phyloP scores from a whole-genome alignment of 129 eudicot species.

The Artemisia annua region DNA sequence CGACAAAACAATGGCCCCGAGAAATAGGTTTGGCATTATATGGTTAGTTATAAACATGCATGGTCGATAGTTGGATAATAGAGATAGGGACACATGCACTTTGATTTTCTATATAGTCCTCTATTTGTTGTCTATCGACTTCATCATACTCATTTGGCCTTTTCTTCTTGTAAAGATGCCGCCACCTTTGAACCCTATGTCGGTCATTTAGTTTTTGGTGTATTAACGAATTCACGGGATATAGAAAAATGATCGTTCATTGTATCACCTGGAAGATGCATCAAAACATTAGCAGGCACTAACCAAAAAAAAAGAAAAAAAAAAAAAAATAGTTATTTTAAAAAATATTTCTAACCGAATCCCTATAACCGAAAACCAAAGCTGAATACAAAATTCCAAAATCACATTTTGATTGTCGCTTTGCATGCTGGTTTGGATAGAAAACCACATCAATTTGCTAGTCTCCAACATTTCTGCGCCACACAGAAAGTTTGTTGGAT shows the following conservation, averaged over 20 bases:
- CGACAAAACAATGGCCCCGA: neutral
- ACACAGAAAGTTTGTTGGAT: no score
- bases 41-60: slow-evolving; percentile 16
- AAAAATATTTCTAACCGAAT: no score
- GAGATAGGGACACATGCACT: neutral
- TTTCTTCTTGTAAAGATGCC: slow-evolving; percentile 27
- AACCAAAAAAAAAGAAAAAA: no score
- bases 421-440: no score
- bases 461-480: no score
- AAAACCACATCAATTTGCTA: no score
- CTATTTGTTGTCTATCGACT: slow-evolving; percentile 3
- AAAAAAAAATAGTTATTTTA: no score
- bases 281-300: no score
- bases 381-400: no score
- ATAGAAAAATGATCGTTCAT: neutral
- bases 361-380: no score
- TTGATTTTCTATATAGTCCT: slow-evolving; percentile 4
- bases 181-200: neutral
- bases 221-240: no score
- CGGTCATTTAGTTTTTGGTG: neutral
- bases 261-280: neutral
- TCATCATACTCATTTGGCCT: slow-evolving; percentile 5
- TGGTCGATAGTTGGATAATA: neutral
- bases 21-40: neutral
- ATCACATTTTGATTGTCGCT: no score